Evolutionary conservation across 1,284 basidiomycete genomes (phyloP), one percentile per base, ranked within the genome.

Genomic region (Termitomyces sp.): DNA sequence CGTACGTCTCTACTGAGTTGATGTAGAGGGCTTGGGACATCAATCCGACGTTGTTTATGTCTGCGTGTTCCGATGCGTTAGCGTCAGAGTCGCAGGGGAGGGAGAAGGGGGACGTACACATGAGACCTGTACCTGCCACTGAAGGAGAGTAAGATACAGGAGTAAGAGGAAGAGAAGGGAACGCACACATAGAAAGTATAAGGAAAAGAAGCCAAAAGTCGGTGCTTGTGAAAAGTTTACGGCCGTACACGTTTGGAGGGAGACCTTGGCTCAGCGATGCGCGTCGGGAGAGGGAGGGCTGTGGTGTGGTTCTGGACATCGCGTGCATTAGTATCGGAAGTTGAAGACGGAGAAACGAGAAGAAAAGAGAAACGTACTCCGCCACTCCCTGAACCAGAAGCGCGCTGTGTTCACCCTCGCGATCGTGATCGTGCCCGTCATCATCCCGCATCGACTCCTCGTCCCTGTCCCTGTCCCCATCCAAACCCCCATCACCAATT

Each of bases 31-130:
- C 91, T 64, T 91, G 86, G 0, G 93, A 84, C 66, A 97, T 92
- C 0, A 88, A 87, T n/a, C 93, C 93, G 19, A 93, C 92, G 60
- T 97, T 97, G 71, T 96, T 96, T 72, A 97, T 97, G 63, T 90
- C 88, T 91, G 59, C 4, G 11, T 11, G 10, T 11, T 44, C 9
- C 1, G 7, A 5, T 24, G 5, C 21, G 16, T 26, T 14, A 5
- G 21, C 35, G 8, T 21, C 35, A 30, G 37, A 38, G 56, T 60
- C 38, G 14, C 9, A 8, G 28, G 26, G 26, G 26, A 8, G 28
- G 28, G 9, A 50, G 26, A 38, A 46, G 10, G 19, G 26, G 8
- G 13, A 70, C 84, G 54, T 66, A 90, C 87, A 95, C 85, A 95
- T 91, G 28, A 97, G 61, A 0, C 94, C 93, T 1, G 88, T 92